A percentile compares a stretch with the other conserved stretches of the same genome.
These are phyloP conservation scores for Cyclospora cayetanensis DNA, from an alignment of 169 alveolate genomes.

Conservation along the genomic window DNA sequence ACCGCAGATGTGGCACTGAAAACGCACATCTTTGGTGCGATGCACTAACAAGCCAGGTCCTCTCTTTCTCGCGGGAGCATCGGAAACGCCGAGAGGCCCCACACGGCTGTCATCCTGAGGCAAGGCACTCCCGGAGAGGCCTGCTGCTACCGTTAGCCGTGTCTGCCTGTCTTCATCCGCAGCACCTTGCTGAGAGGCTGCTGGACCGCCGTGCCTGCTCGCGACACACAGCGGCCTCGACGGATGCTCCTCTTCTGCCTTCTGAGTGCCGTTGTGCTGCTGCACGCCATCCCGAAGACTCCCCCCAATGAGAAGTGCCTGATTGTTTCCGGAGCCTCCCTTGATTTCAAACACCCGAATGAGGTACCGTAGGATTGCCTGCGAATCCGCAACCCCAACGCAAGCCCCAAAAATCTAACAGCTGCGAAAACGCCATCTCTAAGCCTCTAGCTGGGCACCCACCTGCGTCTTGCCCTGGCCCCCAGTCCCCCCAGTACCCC, in stretches of 20 bases:
- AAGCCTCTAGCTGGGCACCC: too few species aligned
- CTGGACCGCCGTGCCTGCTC: neutral
- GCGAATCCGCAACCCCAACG: too few species aligned
- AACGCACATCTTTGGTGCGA: constrained; percentile 65
- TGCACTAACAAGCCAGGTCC: constrained; percentile 55
- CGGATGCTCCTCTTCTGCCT: neutral
- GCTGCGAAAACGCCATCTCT: neutral
- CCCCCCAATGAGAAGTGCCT: constrained; percentile 3
- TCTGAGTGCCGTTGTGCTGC: neutral
- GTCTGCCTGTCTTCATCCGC: neutral
- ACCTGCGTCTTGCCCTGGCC: too few species aligned
- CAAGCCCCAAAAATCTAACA: neutral
- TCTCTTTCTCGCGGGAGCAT: neutral
- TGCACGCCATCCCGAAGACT: neutral
- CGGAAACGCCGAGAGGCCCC: neutral
- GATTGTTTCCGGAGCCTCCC: constrained; percentile 65
- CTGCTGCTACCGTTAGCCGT: neutral
- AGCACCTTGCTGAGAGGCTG: neutral
- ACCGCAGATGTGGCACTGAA: constrained; percentile 71
- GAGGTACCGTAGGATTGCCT: constrained; percentile 62
- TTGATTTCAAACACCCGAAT: constrained; percentile 61
- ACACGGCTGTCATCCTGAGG: neutral
- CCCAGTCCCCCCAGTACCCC: too few species aligned
- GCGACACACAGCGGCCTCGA: neutral
- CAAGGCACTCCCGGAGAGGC: neutral